Evolutionary conservation across 371 early-diverging fungal genomes (phyloP).

Genomic region (Mortierella sp.): DNA sequence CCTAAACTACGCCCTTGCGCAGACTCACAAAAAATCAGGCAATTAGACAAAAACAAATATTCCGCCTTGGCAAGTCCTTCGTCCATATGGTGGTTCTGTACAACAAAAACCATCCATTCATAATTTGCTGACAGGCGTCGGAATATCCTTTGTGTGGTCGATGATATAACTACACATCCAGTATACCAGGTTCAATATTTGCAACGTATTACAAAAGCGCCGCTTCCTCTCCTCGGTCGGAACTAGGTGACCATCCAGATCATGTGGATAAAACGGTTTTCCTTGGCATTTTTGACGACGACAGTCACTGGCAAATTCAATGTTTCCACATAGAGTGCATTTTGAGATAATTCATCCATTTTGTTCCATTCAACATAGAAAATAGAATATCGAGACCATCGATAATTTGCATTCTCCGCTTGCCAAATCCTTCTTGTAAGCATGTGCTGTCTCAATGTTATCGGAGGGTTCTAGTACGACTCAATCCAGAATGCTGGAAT

Average conservation of each 20-base stretch:
- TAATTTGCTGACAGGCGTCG: too few species aligned
- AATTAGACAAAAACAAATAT: background rate
- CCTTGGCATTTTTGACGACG: too few species aligned
- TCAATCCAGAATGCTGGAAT: constrained; percentile 31
- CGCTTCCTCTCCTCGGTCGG: too few species aligned
- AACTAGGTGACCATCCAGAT: too few species aligned
- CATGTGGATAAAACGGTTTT: too few species aligned
- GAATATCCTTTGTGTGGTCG: constrained; percentile 23
- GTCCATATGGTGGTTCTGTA: constrained; percentile 8
- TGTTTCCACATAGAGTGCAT: constrained; percentile 19
- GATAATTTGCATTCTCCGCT: constrained; percentile 3
- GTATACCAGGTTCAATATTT: constrained; percentile 20
- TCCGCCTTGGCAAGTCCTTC: constrained; percentile 35
- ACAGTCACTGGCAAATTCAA: constrained; percentile 33
- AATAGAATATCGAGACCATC: constrained; percentile 22
- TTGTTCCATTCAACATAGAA: constrained; percentile 39
- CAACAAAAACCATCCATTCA: constrained; percentile 10
- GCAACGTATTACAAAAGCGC: constrained; percentile 28
- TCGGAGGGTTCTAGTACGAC: constrained; percentile 25
- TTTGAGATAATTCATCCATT: constrained; percentile 41
- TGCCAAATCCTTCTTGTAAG: constrained; percentile 7
- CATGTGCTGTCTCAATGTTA: constrained; percentile 42
- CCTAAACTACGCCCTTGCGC: too few species aligned
- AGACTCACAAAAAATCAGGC: too few species aligned
- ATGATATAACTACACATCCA: constrained; percentile 29